phyloP scores from a whole-genome alignment of 2,329 filamentous ascomycete genomes.

The Coniochaeta sp. region DNA sequence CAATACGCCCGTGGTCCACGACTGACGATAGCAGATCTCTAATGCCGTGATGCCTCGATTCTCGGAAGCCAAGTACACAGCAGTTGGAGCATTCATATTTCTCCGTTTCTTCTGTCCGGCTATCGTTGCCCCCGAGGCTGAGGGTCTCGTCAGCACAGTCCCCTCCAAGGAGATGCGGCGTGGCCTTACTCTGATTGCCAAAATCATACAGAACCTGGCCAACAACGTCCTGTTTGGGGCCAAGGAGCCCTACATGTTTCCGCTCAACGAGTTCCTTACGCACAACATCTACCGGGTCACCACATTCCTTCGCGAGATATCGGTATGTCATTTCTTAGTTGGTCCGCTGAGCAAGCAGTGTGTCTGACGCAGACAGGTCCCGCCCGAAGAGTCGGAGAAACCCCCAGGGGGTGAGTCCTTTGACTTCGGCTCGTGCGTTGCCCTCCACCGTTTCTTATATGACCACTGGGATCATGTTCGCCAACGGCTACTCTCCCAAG shows the following conservation, averaged over 20 bases:
- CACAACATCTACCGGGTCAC: constrained; percentile 63
- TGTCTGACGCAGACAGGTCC: constrained; percentile 27
- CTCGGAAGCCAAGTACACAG: constrained; percentile 64
- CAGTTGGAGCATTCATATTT: constrained; percentile 65
- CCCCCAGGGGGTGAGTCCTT: constrained; percentile 43
- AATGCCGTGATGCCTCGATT: constrained; percentile 57
- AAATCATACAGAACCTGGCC: constrained; percentile 64
- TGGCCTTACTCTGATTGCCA: constrained; percentile 61
- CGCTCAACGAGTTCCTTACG: constrained; percentile 61
- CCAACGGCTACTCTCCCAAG: constrained; percentile 54
- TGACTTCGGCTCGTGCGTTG: constrained; percentile 65
- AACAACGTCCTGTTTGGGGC: constrained; percentile 67
- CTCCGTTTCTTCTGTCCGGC: constrained; percentile 67
- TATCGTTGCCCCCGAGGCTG: constrained; percentile 62
- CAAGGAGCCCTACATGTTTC: constrained; percentile 68
- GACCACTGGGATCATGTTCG: constrained; percentile 66
- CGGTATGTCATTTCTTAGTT: constrained; percentile 35
- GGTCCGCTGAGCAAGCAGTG: constrained; percentile 3
- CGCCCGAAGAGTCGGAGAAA: constrained; percentile 37
- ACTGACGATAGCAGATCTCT: constrained; percentile 44
- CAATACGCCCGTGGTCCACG: not conserved
- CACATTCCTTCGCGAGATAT: constrained; percentile 60
- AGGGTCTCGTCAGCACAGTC: constrained; percentile 53
- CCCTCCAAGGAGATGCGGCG: constrained; percentile 65
- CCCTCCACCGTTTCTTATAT: constrained; percentile 61